These are phyloP conservation scores for Coprinopsis strossmayeri DNA, from an alignment of 768 basidiomycete genomes.

Conservation along the genomic window DNA sequence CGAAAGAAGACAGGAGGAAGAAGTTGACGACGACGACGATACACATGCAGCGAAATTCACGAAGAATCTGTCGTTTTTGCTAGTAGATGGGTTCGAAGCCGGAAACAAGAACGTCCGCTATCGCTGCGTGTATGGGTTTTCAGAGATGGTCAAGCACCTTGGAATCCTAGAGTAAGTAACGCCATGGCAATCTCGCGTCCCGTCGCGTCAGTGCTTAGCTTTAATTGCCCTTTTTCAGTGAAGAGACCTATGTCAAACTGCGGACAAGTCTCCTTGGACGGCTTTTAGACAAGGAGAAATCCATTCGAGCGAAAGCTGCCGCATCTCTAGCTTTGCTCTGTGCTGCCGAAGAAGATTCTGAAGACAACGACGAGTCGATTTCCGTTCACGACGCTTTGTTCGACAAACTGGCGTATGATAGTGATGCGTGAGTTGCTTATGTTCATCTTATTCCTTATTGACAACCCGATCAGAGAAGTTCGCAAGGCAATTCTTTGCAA, in stretches of 20 bases:
- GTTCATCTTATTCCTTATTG: not conserved
- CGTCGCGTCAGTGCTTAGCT: not conserved
- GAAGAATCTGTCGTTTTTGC: constrained; percentile 51
- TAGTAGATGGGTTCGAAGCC: constrained; percentile 72
- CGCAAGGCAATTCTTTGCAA: constrained; percentile 74
- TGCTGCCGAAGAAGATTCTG: constrained; percentile 57
- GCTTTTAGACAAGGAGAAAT: constrained; percentile 75
- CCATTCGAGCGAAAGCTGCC: constrained; percentile 74
- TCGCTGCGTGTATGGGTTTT: constrained; percentile 68
- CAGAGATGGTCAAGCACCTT: constrained; percentile 72
- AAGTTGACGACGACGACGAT: constrained; percentile 47
- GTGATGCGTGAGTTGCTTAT: not conserved
- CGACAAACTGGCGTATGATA: not conserved
- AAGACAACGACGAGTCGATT: constrained; percentile 35
- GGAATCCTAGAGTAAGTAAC: constrained; percentile 79
- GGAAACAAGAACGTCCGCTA: constrained; percentile 88
- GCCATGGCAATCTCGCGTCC: not conserved
- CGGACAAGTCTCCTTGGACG: constrained; percentile 59
- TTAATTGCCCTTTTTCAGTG: constrained; percentile 36
- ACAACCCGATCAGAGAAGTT: constrained; percentile 57
- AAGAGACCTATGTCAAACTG: constrained; percentile 63
- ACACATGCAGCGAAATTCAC: constrained; percentile 49
- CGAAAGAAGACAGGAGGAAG: constrained; percentile 25
- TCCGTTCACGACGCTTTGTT: not conserved
- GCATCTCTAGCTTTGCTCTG: constrained; percentile 74